Conservation (phyloP, 495 filamentous ascomycete species). For the Aspergillus funiculosus region DNA sequence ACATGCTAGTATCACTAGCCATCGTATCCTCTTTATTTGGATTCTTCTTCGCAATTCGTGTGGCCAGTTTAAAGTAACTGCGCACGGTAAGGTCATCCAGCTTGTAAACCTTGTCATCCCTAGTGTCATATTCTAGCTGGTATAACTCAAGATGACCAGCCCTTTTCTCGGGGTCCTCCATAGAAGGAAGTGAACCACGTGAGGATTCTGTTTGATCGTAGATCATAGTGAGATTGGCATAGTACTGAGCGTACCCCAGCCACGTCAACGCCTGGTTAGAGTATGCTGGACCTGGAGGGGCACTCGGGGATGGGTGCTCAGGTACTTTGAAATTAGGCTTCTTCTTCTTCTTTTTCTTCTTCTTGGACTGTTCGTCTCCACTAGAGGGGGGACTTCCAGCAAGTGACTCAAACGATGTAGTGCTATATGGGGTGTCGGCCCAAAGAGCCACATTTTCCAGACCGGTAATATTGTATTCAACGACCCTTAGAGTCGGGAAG, state of each 20-base stretch:
- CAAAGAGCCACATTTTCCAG: constrained; percentile 51
- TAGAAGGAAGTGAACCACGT: constrained; percentile 11
- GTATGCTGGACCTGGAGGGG: constrained; percentile 86
- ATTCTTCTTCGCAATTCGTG: constrained; percentile 61
- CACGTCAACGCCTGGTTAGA: constrained; percentile 74
- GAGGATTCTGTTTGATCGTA: constrained; percentile 52
- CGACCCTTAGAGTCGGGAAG: constrained; percentile 77
- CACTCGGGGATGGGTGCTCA: constrained; percentile 60
- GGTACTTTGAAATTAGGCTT: constrained; percentile 62
- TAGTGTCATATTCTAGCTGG: constrained; percentile 82
- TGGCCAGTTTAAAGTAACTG: constrained; percentile 72
- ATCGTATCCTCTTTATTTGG: constrained; percentile 18
- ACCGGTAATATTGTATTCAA: constrained; percentile 91
- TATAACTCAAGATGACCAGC: constrained; percentile 41
- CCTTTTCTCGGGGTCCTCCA: not conserved
- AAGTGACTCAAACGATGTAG: constrained; percentile 1
- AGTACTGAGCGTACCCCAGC: constrained; percentile 82
- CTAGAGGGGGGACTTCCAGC: too few relatives aligned
- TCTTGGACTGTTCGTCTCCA: too few relatives aligned
- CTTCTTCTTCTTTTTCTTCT: constrained; percentile 49
- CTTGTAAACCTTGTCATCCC: constrained; percentile 60
- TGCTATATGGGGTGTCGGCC: constrained; percentile 24
- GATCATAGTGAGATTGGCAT: constrained; percentile 82
- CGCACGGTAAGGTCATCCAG: constrained; percentile 81
- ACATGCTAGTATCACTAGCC: constrained; percentile 9